These are phyloP conservation scores for Aureoboletus auriporus DNA, from an alignment of 768 basidiomycete genomes.

Conservation along the genomic window DNA sequence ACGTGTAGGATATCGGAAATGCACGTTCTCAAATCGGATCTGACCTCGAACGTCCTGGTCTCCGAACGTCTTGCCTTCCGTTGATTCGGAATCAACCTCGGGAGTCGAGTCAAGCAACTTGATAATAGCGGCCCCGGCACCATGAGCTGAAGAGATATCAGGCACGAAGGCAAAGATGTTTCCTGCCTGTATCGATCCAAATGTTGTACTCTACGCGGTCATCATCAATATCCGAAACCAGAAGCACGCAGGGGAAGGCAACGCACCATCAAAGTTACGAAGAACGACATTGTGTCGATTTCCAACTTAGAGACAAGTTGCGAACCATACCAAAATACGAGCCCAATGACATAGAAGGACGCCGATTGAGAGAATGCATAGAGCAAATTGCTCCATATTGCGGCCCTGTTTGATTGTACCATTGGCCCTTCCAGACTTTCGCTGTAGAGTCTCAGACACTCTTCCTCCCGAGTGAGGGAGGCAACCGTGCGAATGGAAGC, in stretches of 20 bases:
- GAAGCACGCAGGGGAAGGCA: no score
- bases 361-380: conserved; percentile 75
- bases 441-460: conserved; percentile 65
- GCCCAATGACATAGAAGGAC: conserved; percentile 76
- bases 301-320: conserved; percentile 52
- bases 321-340: conserved; percentile 80
- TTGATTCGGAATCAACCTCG: conserved; percentile 77
- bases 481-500: conserved; percentile 90
- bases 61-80: conserved; percentile 53
- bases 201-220: conserved; percentile 54
- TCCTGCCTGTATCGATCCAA: conserved; percentile 84
- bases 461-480: conserved; percentile 79
- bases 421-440: conserved; percentile 71
- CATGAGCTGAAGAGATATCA: conserved; percentile 80
- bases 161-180: conserved; percentile 84
- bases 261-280: conserved; percentile 76
- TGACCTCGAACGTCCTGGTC: conserved; percentile 49
- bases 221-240: neutral
- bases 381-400: conserved; percentile 59
- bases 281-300: conserved; percentile 64
- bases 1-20: conserved; percentile 89
- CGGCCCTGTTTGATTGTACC: conserved; percentile 54
- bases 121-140: conserved; percentile 73
- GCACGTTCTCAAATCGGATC: conserved; percentile 73
- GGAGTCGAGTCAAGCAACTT: conserved; percentile 68